Percentiles rank a stretch among this genome's conserved stretches.
Evolutionary conservation across 352 stramenopile genomes (phyloP).

Genomic region (Globisporangium cystogenes): DNA sequence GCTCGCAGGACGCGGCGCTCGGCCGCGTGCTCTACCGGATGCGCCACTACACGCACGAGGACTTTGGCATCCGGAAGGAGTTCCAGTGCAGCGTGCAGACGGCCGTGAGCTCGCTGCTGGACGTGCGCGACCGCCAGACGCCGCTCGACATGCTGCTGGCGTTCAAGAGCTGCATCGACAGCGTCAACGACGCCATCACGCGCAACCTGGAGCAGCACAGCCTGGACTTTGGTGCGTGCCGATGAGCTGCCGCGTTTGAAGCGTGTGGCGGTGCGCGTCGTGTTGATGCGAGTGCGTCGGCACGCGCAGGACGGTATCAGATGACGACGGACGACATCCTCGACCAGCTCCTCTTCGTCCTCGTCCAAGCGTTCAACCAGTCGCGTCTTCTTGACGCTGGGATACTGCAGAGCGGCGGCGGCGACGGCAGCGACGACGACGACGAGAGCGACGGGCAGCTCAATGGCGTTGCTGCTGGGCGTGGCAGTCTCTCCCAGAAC

Average conservation of each 20-base stretch:
- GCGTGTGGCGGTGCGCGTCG: no score
- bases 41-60: constrained; percentile 50
- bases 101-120: constrained; percentile 32
- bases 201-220: constrained; percentile 45
- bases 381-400: background rate
- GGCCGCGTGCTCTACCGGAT: constrained; percentile 36
- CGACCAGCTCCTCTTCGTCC: constrained; percentile 64
- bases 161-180: constrained; percentile 62
- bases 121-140: constrained; percentile 39
- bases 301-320: constrained; percentile 30
- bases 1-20: constrained; percentile 41
- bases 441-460: background rate
- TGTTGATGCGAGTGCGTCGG: no score
- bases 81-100: constrained; percentile 54
- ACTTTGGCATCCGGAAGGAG: constrained; percentile 66
- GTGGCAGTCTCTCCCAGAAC: background rate
- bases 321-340: constrained; percentile 81
- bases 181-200: constrained; percentile 49
- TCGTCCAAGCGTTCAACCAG: constrained; percentile 49
- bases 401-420: background rate
- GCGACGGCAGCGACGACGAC: background rate
- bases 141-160: constrained; percentile 71
- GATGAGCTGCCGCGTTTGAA: no score
- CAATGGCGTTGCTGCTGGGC: background rate
- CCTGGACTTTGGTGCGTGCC: constrained; percentile 38